phyloP scores from a whole-genome alignment of 306 rosid species.

The Leucaena leucocephala region DNA sequence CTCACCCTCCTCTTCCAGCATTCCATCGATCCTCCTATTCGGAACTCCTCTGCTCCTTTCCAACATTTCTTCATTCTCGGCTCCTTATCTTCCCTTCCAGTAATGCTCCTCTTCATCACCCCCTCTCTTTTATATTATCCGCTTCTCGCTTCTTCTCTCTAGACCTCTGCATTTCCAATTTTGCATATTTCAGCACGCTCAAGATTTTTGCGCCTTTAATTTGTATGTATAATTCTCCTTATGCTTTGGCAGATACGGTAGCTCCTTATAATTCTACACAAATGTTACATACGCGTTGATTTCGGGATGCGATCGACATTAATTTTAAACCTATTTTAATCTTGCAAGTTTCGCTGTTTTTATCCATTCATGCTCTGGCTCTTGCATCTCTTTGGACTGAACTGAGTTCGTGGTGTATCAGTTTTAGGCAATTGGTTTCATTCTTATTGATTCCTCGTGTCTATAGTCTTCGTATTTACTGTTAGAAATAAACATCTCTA shows the following conservation, averaged over 20 bases:
- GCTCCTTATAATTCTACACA: background rate
- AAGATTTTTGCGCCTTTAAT: background rate
- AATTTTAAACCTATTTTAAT: background rate
- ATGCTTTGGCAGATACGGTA: background rate
- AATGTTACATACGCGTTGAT: background rate
- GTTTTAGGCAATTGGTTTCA: background rate
- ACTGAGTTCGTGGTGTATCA: background rate
- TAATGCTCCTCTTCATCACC: background rate
- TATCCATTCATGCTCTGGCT: background rate
- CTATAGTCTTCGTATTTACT: background rate
- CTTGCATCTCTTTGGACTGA: background rate
- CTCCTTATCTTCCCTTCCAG: background rate
- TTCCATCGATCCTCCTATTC: background rate
- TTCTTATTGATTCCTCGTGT: background rate
- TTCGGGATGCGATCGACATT: background rate
- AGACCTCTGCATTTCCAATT: background rate
- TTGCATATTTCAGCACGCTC: background rate
- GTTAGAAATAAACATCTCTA: no score
- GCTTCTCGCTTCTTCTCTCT: background rate
- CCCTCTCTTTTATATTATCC: background rate
- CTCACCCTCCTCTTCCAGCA: background rate
- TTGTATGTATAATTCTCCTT: background rate
- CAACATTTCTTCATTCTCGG: background rate
- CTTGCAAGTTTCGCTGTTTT: background rate
- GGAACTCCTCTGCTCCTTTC: background rate